Evolutionary conservation across 192 early-diverging fungal species (phyloP).

Genomic region (Gonapodya prolifera): DNA sequence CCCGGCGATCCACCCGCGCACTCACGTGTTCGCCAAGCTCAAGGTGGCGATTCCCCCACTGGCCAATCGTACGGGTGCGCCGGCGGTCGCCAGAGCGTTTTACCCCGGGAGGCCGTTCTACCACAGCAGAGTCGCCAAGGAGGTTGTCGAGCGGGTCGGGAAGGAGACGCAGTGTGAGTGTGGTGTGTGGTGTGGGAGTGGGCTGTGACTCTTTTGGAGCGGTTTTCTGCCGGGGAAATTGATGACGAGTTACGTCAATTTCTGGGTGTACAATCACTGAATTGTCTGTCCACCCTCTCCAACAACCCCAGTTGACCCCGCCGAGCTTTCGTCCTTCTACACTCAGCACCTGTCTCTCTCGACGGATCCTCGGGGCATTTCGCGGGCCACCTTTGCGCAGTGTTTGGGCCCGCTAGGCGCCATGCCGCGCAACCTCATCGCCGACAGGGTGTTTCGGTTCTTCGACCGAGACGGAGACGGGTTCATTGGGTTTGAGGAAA

Average conservation of each 20-base stretch:
- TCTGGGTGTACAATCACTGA: too few species aligned
- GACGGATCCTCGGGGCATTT: conserved; percentile 58
- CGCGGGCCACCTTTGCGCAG: conserved; percentile 60
- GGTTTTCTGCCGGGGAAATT: too few species aligned
- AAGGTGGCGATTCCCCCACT: conserved; percentile 83
- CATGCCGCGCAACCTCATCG: conserved; percentile 70
- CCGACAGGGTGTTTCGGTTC: conserved; percentile 72
- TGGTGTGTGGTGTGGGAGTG: background rate
- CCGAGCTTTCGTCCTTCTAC: conserved; percentile 78
- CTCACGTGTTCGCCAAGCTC: conserved; percentile 86
- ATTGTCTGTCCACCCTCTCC: background rate
- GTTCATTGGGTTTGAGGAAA: conserved; percentile 66
- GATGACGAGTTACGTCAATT: too few species aligned
- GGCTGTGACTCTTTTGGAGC: too few species aligned
- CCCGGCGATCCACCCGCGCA: conserved; percentile 53
- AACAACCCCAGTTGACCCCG: conserved; percentile 50
- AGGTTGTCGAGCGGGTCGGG: conserved; percentile 26
- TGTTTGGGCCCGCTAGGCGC: conserved; percentile 74
- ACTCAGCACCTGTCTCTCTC: conserved; percentile 75
- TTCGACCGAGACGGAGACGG: conserved; percentile 77
- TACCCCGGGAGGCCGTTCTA: conserved; percentile 53
- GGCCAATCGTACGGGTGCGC: conserved; percentile 58
- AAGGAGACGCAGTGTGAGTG: conserved; percentile 56
- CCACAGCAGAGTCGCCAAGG: conserved; percentile 1
- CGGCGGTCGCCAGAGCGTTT: conserved; percentile 42